phyloP scores from a whole-genome alignment of 2,329 filamentous ascomycete species.

The Biscogniauxia mediterranea region DNA sequence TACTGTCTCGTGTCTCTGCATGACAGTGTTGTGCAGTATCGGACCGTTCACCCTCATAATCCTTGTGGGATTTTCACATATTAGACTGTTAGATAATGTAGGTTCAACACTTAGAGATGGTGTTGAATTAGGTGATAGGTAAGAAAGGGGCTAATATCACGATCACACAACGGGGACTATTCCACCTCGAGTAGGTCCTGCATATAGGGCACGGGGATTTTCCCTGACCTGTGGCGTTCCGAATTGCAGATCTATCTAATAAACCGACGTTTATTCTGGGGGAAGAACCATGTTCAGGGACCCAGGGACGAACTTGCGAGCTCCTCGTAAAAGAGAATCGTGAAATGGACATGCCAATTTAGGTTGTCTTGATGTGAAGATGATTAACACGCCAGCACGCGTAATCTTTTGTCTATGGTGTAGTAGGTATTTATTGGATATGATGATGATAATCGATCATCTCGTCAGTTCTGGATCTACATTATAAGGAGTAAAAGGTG shows the following conservation, averaged over 20 bases:
- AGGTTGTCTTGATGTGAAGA: not conserved
- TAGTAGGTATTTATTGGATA: too few relatives aligned
- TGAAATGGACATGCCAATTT: not conserved
- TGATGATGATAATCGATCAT: too few relatives aligned
- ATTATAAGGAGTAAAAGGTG: too few relatives aligned
- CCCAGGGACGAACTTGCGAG: not conserved
- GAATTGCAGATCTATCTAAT: slow-evolving; percentile 6
- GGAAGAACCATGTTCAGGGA: not conserved
- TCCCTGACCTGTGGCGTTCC: slow-evolving; percentile 1
- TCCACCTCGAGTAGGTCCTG: slow-evolving; percentile 5
- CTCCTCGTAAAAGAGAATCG: too few relatives aligned
- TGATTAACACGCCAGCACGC: not conserved
- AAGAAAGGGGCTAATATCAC: not conserved
- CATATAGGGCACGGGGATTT: not conserved
- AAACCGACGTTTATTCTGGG: not conserved
- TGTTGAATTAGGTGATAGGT: not conserved
- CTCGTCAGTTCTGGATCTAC: too few relatives aligned
- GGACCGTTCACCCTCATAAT: not conserved
- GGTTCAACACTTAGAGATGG: not conserved
- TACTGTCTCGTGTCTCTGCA: not conserved
- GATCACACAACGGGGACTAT: not conserved
- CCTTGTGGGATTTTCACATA: not conserved
- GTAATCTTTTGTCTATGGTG: too few relatives aligned
- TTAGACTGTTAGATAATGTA: not conserved
- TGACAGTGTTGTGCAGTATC: not conserved